These are phyloP conservation scores for Puccinia hordei DNA, from an alignment of 1,284 basidiomycete species.

Conservation along the genomic window DNA sequence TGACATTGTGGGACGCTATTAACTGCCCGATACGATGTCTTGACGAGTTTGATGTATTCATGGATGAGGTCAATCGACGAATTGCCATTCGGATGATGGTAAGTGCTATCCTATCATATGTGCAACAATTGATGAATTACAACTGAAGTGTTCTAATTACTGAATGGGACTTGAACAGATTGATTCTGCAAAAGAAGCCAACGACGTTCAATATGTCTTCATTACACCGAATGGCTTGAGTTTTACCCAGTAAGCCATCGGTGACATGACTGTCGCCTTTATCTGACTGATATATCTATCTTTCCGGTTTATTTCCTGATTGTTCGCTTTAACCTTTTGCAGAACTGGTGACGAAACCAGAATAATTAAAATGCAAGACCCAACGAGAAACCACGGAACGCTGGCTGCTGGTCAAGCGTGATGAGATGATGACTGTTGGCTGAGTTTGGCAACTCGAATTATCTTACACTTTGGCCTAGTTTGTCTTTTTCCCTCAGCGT, in stretches of 20 bases:
- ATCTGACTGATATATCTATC: not conserved
- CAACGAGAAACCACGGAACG: conserved; percentile 25
- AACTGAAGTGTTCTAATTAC: not conserved
- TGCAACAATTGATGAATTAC: not conserved
- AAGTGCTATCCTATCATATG: not conserved
- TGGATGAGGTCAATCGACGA: conserved; percentile 88
- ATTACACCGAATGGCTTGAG: conserved; percentile 71
- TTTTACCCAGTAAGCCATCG: conserved; percentile 6
- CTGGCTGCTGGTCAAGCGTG: conserved; percentile 20
- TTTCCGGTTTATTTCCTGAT: not conserved
- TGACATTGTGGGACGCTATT: conserved; percentile 93
- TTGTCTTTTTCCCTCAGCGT: too few species aligned
- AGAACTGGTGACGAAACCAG: conserved; percentile 30
- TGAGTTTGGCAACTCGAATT: too few species aligned
- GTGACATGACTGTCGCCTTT: not conserved
- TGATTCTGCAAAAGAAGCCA: conserved; percentile 77
- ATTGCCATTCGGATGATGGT: conserved; percentile 85
- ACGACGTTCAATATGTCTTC: conserved; percentile 84
- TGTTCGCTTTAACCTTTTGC: not conserved
- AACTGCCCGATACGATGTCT: conserved; percentile 91
- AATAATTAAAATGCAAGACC: conserved; percentile 36
- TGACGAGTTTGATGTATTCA: conserved; percentile 81
- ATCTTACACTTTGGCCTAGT: too few species aligned
- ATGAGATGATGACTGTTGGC: not conserved
- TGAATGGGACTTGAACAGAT: conserved; percentile 61